Evolutionary conservation across 2,329 filamentous ascomycete species (phyloP), one percentile per base, ranked within the genome.

Genomic region (Botrytis sinoallii): DNA sequence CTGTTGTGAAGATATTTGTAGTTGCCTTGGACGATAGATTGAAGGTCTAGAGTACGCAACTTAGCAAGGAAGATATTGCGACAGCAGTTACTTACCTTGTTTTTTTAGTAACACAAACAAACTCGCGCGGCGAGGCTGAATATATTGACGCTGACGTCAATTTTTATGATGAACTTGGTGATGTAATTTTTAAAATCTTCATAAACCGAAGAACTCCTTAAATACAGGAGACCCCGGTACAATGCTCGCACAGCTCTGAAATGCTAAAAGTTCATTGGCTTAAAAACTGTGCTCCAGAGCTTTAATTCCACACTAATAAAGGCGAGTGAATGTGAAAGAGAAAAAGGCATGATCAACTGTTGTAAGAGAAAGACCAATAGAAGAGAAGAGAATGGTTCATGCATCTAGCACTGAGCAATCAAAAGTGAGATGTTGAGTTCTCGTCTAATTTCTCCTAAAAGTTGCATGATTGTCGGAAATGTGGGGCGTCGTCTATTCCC

Each of bases 401-500:
- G 8, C 20, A 64, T 44, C 25, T 55, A 3, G 0, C 7, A 55
- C 25, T 64, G 25, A 29, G 9, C 22, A 64, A 18, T n/a, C 25
- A 64, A 29, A 42, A 40, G 35, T 64, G 25, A 29, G 14, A 10
- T 32, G 22, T 20, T 64, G n/a, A 25, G 40, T 64, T 44, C 61
- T 29, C 38, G 38, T 29, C 61, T 44, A 64, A 64, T 44, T 7
- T 44, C 25, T 64, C 16, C 25, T 64, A 16, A 29, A 22, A n/a
- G 14, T 25, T 42, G 61, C 25, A 63, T 63, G 4, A n/a, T 40
- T 61, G 16, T 60, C 57, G 6, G 29, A 14, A 29, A 32, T 7
- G 6, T 29, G 32, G 10, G 32, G 32, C 5, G 2, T 16, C 7
- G 22, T 18, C 0, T 57, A 0, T 29, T 6, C 8, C 2, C 14